Evolutionary conservation across 805 yeast species (phyloP).

Genomic region (Candida mattraensis): DNA sequence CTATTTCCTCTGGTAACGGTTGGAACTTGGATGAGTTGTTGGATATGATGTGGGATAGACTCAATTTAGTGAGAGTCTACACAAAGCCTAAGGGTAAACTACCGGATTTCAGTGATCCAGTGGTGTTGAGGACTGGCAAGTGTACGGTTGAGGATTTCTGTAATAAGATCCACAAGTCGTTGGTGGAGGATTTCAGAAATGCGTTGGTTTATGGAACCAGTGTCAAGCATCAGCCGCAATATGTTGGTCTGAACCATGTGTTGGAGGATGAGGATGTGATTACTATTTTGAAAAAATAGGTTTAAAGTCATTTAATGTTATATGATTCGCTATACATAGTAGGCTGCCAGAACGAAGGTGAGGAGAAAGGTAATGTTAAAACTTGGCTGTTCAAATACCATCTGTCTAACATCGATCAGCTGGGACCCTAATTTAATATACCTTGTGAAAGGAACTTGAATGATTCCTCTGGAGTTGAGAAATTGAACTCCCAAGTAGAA

Average conservation of each 20-base stretch:
- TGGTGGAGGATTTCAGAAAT: conserved; percentile 89
- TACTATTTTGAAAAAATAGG: conserved; percentile 75
- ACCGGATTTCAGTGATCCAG: conserved; percentile 95
- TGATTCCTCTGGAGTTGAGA: conserved; percentile 54
- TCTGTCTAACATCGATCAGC: conserved; percentile 45
- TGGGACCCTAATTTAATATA: conserved; percentile 38
- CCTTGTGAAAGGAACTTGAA: conserved; percentile 42
- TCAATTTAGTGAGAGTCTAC: conserved; percentile 90
- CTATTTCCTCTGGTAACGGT: conserved; percentile 91
- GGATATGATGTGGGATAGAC: conserved; percentile 93
- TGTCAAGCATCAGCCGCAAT: conserved; percentile 97
- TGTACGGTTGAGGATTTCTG: conserved; percentile 94
- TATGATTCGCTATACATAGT: conserved; percentile 33
- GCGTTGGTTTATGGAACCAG: conserved; percentile 93
- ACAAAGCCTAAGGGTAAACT: conserved; percentile 94
- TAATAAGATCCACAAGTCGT: conserved; percentile 90
- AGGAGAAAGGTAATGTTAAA: conserved; percentile 57
- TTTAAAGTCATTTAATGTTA: neutral
- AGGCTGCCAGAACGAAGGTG: conserved; percentile 60
- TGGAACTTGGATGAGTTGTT: conserved; percentile 96
- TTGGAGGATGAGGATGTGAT: conserved; percentile 97
- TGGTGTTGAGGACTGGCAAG: conserved; percentile 79
- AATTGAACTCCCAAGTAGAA: conserved; percentile 48
- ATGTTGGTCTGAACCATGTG: conserved; percentile 82
- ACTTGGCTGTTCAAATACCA: conserved; percentile 59